Conservation (phyloP, 108 stramenopile species). For the Stephanodiscus minutulus region DNA sequence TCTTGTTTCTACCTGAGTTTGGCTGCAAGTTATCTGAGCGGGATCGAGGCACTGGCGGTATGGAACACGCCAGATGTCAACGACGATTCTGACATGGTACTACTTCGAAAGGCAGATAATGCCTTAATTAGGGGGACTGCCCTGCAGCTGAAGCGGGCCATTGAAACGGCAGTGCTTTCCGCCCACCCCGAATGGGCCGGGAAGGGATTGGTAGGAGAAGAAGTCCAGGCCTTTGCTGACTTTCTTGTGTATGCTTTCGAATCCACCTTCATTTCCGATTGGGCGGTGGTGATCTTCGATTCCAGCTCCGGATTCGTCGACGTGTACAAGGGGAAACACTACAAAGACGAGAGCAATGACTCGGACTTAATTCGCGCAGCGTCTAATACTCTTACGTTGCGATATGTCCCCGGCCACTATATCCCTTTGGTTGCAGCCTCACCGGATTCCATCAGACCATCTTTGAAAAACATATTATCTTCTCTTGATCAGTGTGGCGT, state of each 20-base stretch:
- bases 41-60: constrained; percentile 58
- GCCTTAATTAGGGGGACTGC: constrained; percentile 52
- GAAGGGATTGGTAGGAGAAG: constrained; percentile 61
- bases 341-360: constrained; percentile 27
- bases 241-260: constrained; percentile 67
- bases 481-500: constrained; percentile 57
- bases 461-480: constrained; percentile 41
- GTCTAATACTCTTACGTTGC: constrained; percentile 61
- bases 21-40: constrained; percentile 56
- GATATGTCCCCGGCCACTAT: constrained; percentile 64
- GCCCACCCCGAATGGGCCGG: constrained; percentile 72
- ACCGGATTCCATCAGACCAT: constrained; percentile 33
- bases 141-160: constrained; percentile 54
- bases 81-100: constrained; percentile 11
- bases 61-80: constrained; percentile 16
- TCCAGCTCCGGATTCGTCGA: constrained; percentile 61
- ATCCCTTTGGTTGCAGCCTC: constrained; percentile 47
- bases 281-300: constrained; percentile 66
- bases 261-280: constrained; percentile 59
- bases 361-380: constrained; percentile 8
- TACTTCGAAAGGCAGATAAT: constrained; percentile 46
- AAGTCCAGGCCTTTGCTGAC: constrained; percentile 68
- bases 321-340: constrained; percentile 60
- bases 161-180: constrained; percentile 63
- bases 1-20: constrained; percentile 68